Evolutionary conservation across 2,329 filamentous ascomycete genomes (phyloP), one percentile per base, ranked within the genome.

Genomic region (Venturia asperata): DNA sequence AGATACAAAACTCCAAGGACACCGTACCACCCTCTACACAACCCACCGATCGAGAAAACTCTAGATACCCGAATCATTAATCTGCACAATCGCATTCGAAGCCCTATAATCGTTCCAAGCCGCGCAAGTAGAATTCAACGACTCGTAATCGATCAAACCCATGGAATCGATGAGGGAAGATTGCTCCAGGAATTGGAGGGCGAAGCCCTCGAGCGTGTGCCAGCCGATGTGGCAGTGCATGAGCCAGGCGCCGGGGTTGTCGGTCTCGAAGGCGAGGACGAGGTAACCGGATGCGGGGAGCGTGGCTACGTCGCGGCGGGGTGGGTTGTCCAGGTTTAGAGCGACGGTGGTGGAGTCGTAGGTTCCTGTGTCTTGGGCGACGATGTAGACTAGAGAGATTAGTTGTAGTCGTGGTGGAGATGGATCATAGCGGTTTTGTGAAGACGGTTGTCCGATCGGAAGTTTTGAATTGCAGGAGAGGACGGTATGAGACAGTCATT

Each of bases 181-280:
- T 27, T 39, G 52, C 30, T 67, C 66, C 3, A 67, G 21, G 41
- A 67, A 60, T 52, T 67, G 66, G 27, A 67, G 64, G 0, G 64
- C 66, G 30, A 66, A 67, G 7, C 66, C 64, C 64, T 66, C 62
- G 21, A 39, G 30, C 1, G 73, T 73, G 58, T 76, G 75, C 73
- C 74, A 76, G 5, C 72, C 73, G 62, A 76, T 74, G 39, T 76
- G 74, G 65, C 74, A 76, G 66, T 76, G 74, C 72, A 75, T 72
- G 5, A 75, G 65, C 69, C 74, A 76, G 2, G 69, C 70, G 7
- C 75, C 75, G 0, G 74, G 74, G 39, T 76, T 76, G 41, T 76
- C 73, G 0, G 73, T 73, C 68, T 74, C 67, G 45, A 74, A 76
- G 0, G 71, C 75, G 9, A 76, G 17, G 7, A 73, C 74, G 21